Conservation (phyloP, 2,329 filamentous ascomycete genomes). For the Peltaster fructicola region DNA sequence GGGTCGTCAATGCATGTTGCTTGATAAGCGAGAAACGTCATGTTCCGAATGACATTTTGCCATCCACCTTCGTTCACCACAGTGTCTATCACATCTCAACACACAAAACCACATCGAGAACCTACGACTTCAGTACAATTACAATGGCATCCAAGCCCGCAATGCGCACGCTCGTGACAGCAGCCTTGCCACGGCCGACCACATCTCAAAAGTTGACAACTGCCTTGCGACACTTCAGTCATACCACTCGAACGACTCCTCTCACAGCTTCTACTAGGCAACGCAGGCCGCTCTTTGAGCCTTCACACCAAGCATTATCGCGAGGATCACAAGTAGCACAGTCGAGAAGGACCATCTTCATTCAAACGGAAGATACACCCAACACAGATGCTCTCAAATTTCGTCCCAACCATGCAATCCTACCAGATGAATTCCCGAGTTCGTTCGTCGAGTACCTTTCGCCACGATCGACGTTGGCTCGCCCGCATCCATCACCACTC, state of each 20-base stretch:
- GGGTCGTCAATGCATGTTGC: too few species aligned
- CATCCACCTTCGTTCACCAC: too few species aligned
- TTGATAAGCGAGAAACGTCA: too few species aligned
- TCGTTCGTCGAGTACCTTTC: slow-evolving; percentile 84
- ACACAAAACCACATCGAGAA: slow-evolving; percentile 1
- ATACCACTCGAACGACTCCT: slow-evolving; percentile 8
- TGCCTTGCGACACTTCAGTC: slow-evolving; percentile 7
- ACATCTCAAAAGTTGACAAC: too few species aligned
- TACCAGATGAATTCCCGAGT: slow-evolving; percentile 54
- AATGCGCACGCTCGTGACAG: slow-evolving; percentile 3
- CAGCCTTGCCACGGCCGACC: too few species aligned
- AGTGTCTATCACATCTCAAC: too few species aligned
- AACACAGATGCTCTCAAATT: slow-evolving; percentile 95
- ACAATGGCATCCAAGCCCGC: slow-evolving; percentile 10
- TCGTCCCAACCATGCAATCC: slow-evolving; percentile 70
- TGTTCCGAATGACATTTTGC: too few species aligned
- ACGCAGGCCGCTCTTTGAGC: slow-evolving; percentile 10
- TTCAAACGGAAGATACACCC: slow-evolving; percentile 87
- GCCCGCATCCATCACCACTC: slow-evolving; percentile 78
- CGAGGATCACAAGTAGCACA: slow-evolving; percentile 13
- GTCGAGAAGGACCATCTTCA: slow-evolving; percentile 64
- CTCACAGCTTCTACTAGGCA: slow-evolving; percentile 9
- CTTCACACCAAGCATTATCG: slow-evolving; percentile 12
- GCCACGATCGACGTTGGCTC: slow-evolving; percentile 71
- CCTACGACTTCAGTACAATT: too few species aligned